phyloP scores from a whole-genome alignment of 805 yeast species.

The Kazachstania taianensis region DNA sequence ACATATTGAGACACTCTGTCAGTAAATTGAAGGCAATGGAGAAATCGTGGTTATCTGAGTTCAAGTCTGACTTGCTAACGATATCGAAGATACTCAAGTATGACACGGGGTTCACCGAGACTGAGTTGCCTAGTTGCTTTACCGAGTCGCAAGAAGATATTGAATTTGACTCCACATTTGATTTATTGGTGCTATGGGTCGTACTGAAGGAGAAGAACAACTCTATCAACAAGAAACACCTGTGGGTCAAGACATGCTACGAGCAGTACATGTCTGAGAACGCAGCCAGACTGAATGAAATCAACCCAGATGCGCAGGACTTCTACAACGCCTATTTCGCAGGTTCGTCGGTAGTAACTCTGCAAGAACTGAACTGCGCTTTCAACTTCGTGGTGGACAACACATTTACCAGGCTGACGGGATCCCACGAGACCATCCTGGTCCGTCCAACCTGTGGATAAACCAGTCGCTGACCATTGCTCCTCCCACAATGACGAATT shows the following conservation, averaged over 20 bases:
- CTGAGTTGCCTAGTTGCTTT: constrained; percentile 41
- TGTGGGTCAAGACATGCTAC: constrained; percentile 12
- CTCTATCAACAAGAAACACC: constrained; percentile 10
- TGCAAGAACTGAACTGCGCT: constrained; percentile 9
- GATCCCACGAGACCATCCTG: constrained; percentile 17
- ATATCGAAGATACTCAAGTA: constrained; percentile 42
- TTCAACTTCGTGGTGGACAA: constrained; percentile 10
- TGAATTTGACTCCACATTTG: constrained; percentile 36
- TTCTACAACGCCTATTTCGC: constrained; percentile 10
- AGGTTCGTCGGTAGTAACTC: constrained; percentile 2
- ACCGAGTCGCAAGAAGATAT: constrained; percentile 32
- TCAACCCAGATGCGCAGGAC: constrained; percentile 4
- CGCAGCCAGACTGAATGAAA: no score
- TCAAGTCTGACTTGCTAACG: constrained; percentile 37
- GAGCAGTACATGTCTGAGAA: constrained; percentile 1
- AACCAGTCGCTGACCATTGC: background rate
- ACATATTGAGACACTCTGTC: constrained; percentile 36
- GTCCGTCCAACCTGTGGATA: constrained; percentile 7
- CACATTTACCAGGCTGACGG: constrained; percentile 17
- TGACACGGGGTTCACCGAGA: constrained; percentile 39
- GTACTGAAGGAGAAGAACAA: constrained; percentile 9
- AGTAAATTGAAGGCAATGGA: constrained; percentile 40
- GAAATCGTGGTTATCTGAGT: constrained; percentile 35
- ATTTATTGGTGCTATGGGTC: constrained; percentile 34
- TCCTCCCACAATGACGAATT: background rate